These are phyloP conservation scores for Trichoderma guizhouense DNA, from an alignment of 2,329 filamentous ascomycete species.

Conservation along the genomic window DNA sequence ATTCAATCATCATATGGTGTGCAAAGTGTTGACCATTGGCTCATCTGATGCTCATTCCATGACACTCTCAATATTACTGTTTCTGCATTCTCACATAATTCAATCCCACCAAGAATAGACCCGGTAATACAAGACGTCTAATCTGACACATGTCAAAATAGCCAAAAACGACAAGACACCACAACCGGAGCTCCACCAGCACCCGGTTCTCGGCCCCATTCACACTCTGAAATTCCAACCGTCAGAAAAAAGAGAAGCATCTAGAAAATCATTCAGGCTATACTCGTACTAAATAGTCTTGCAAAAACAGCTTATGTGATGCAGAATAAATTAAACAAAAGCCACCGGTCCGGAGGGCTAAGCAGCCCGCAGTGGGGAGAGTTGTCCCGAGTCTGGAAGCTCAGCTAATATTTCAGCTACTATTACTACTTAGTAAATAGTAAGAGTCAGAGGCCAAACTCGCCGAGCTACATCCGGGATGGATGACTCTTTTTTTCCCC, in stretches of 20 bases:
- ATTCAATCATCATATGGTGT: not conserved
- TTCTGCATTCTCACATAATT: not conserved
- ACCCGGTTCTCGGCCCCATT: not conserved
- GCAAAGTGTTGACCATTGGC: not conserved
- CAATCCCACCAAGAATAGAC: not conserved
- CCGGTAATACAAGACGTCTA: not conserved
- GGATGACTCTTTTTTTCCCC: not conserved
- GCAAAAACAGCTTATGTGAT: not conserved
- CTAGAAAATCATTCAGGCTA: not conserved
- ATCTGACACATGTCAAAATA: not conserved
- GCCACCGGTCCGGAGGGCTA: not conserved
- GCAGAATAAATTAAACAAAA: not conserved
- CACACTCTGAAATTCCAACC: not conserved
- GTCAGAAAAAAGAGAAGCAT: not conserved
- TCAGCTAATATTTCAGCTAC: not conserved
- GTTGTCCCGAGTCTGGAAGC: not conserved
- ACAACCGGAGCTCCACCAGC: not conserved
- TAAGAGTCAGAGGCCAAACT: constrained; percentile 7
- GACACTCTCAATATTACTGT: not conserved
- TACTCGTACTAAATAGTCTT: not conserved
- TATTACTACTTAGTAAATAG: not conserved
- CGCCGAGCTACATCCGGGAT: constrained; percentile 4
- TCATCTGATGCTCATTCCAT: not conserved
- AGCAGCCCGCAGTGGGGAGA: constrained; percentile 2
- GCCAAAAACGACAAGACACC: not conserved